A percentile compares a stretch with the other conserved stretches of the same genome.
phyloP scores from a whole-genome alignment of 257 asterid genomes.

The Ophiorrhiza pumila region DNA sequence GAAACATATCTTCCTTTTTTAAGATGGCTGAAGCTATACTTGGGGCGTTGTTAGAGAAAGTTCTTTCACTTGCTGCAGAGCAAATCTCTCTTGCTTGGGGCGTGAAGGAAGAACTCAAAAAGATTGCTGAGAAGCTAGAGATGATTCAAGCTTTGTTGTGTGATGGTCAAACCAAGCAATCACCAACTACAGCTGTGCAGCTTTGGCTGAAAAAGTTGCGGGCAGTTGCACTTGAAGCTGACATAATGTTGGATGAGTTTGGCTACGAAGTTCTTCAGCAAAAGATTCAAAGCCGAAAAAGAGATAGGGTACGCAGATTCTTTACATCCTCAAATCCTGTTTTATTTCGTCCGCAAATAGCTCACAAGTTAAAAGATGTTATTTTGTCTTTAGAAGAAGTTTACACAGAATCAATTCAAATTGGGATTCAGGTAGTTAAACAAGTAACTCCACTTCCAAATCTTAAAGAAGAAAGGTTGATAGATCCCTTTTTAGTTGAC shows the following conservation, averaged over 20 bases:
- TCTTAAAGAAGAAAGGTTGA: background rate
- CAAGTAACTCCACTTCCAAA: too few species aligned
- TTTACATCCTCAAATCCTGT: background rate
- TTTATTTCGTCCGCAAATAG: background rate
- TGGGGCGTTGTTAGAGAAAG: background rate
- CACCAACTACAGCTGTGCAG: background rate
- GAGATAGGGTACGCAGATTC: constrained; percentile 10
- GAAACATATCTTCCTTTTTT: too few species aligned
- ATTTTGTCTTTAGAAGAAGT: background rate
- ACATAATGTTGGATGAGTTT: constrained; percentile 17
- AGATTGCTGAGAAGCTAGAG: background rate
- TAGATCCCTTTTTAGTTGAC: too few species aligned
- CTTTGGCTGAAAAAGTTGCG: constrained; percentile 24
- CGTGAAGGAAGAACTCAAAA: background rate
- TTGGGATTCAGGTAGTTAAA: too few species aligned
- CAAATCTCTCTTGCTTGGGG: background rate
- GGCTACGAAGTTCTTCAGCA: too few species aligned
- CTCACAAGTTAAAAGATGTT: background rate
- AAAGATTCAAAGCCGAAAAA: too few species aligned
- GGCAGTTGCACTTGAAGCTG: constrained; percentile 18
- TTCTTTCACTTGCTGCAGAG: constrained; percentile 7
- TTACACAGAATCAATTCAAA: too few species aligned
- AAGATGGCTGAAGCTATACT: too few species aligned
- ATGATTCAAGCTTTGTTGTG: background rate
- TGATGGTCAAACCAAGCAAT: constrained; percentile 16